Evolutionary conservation across 495 filamentous ascomycete genomes (phyloP).

Genomic region (Letharia lupina): DNA sequence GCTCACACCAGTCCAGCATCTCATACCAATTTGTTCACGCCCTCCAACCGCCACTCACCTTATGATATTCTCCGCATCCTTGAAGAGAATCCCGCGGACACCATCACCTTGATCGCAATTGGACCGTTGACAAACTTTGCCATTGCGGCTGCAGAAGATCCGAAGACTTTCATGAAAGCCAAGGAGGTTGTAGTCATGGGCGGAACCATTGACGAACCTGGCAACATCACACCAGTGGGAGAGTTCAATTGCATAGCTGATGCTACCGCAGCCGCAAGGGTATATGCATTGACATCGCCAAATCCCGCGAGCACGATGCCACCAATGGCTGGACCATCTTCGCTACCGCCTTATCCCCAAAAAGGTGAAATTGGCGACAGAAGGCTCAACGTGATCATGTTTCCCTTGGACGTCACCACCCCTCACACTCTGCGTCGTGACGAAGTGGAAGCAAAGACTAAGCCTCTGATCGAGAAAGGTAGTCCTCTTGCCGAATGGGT

Average conservation of each 20-base stretch:
- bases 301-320: constrained; percentile 64
- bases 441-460: constrained; percentile 49
- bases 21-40: constrained; percentile 52
- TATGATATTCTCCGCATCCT: constrained; percentile 79
- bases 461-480: constrained; percentile 41
- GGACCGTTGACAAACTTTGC: constrained; percentile 91
- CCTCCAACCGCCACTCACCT: constrained; percentile 63
- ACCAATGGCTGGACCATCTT: constrained; percentile 33
- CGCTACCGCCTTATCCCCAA: constrained; percentile 57
- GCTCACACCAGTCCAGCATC: constrained; percentile 30
- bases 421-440: constrained; percentile 57
- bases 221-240: constrained; percentile 72
- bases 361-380: constrained; percentile 43
- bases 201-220: constrained; percentile 66
- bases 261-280: constrained; percentile 71
- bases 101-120: constrained; percentile 80
- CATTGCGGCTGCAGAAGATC: constrained; percentile 73
- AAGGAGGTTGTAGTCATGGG: constrained; percentile 98
- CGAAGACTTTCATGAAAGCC: constrained; percentile 74
- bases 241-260: constrained; percentile 86
- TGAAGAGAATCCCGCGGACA: constrained; percentile 66
- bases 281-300: constrained; percentile 83
- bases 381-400: constrained; percentile 64
- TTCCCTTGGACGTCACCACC: constrained; percentile 84
- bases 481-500: constrained; percentile 82